Conservation (phyloP, 2,329 filamentous ascomycete species). For the Stemphylium beticola region DNA sequence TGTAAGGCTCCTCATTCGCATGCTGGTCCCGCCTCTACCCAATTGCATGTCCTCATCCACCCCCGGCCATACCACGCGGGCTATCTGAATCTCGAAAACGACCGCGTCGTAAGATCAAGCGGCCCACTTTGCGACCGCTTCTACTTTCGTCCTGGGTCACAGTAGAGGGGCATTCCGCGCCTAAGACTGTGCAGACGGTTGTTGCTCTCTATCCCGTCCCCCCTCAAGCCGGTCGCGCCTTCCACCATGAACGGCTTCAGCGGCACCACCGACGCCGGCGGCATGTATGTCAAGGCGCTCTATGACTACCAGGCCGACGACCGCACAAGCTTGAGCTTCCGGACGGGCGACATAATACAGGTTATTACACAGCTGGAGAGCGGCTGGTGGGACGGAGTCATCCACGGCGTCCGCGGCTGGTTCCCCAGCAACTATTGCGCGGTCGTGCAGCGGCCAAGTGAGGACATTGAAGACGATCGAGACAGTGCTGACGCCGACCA, state of each 20-base stretch:
- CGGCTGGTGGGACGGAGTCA: conserved; percentile 99
- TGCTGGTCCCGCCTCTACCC: conserved; percentile 42
- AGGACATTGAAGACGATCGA: conserved; percentile 68
- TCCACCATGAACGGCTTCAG: conserved; percentile 58
- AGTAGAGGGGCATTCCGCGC: conserved; percentile 27
- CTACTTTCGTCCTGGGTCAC: conserved; percentile 20
- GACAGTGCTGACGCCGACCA: conserved; percentile 60
- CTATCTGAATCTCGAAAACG: conserved; percentile 25
- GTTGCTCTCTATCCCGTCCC: conserved; percentile 14
- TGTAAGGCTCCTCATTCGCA: conserved; percentile 43
- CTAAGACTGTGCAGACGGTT: conserved; percentile 17
- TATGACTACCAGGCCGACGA: conserved; percentile 98
- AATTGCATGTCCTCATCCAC: conserved; percentile 38
- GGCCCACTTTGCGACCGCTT: conserved; percentile 20
- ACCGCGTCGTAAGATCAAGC: conserved; percentile 29
- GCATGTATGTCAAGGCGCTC: conserved; percentile 89
- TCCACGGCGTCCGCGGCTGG: conserved; percentile 96
- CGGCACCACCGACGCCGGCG: conserved; percentile 57
- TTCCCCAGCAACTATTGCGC: conserved; percentile 99
- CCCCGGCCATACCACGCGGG: conserved; percentile 40
- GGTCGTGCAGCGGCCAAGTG: conserved; percentile 77
- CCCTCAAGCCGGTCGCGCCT: conserved; percentile 22
- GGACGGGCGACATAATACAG: conserved; percentile 95
- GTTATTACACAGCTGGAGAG: conserved; percentile 98
- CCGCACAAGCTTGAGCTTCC: conserved; percentile 94